phyloP scores from a whole-genome alignment of 2,329 filamentous ascomycete species.

The Plectosphaerella cucumerina region DNA sequence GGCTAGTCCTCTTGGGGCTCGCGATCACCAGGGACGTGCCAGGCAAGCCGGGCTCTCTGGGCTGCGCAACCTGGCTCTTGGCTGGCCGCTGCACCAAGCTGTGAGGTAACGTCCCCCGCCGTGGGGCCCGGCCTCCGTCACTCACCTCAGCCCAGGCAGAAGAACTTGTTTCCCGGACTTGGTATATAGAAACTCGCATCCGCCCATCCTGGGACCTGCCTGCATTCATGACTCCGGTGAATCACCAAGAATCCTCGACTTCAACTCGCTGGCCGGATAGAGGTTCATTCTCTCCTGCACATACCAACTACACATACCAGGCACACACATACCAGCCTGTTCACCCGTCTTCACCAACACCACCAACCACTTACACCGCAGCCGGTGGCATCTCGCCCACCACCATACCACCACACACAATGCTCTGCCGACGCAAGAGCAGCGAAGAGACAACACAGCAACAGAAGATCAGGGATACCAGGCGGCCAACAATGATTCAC shows the following conservation, averaged over 20 bases:
- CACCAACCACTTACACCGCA: slow-evolving; percentile 1
- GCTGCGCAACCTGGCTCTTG: no score
- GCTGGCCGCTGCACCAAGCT: no score
- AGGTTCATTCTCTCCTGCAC: not conserved
- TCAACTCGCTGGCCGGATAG: not conserved
- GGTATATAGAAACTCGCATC: not conserved
- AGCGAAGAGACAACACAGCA: not conserved
- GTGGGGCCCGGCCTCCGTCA: not conserved
- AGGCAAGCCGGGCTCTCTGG: no score
- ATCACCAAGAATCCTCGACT: not conserved
- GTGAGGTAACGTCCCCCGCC: no score
- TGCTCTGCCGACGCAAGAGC: slow-evolving; percentile 1
- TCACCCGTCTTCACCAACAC: not conserved
- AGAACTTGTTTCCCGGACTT: not conserved
- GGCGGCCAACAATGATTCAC: slow-evolving; percentile 7
- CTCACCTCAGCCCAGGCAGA: not conserved
- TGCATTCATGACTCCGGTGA: not conserved
- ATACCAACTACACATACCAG: not conserved
- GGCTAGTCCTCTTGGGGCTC: no score
- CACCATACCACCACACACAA: slow-evolving; percentile 1
- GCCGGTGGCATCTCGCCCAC: slow-evolving; percentile 1
- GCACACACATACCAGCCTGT: no score
- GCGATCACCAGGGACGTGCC: no score
- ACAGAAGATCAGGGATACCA: not conserved
- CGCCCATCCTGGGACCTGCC: not conserved